Base-by-base conservation (phyloP, 2,329 filamentous ascomycete species). In the Graphilbum fragrans region DNA sequence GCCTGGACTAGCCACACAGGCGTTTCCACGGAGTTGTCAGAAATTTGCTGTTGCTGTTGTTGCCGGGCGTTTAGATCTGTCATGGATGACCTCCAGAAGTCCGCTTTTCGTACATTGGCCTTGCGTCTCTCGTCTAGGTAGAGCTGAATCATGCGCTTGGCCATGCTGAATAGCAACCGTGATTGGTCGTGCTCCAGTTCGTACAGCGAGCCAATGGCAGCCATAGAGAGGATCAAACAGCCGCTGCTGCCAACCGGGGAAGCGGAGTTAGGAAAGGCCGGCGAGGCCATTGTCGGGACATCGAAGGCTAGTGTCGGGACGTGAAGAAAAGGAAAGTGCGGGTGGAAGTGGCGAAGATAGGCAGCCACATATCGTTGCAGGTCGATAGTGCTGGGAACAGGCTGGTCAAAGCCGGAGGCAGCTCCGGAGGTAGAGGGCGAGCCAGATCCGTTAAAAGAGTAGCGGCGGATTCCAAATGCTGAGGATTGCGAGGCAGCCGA, bases 1-100 rank as follows among this genome's bases (percentile, higher is more conserved):
- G 90, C 86, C 60, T 96, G 92, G 16, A 96, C 87, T 21, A 98
- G 71, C 88, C 90, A 96, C 33, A 95, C 70, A 1, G 90, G 90
- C 2, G 88, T 90, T 50, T 86, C 78, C 32, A 78, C 72, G 16
- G 77, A 70, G 38, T 71, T 71, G 44, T 86, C 81, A 41, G n/a
- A n/a, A n/a, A 67, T 62, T 17, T 42, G 31, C n/a, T 40, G 42
- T 6, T 43, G 38, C 29, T 21, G 17, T 8, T 34, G 29, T 14
- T 60, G 35, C 12, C 35, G 25, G 12, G 27, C 23, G 12, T 27
- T 34, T 3, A 27, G 56, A 35, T 69, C 64, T 12, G 69, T 63
- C 35, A 56, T 59, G 17, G 67, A 60, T 10, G 66, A 63, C 53
- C 69, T 69, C 39, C 73, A 68, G 48, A 72, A 67, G 52, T 77